phyloP scores from a whole-genome alignment of 1,284 basidiomycete species.

The Leccinum cinnamomeum region DNA sequence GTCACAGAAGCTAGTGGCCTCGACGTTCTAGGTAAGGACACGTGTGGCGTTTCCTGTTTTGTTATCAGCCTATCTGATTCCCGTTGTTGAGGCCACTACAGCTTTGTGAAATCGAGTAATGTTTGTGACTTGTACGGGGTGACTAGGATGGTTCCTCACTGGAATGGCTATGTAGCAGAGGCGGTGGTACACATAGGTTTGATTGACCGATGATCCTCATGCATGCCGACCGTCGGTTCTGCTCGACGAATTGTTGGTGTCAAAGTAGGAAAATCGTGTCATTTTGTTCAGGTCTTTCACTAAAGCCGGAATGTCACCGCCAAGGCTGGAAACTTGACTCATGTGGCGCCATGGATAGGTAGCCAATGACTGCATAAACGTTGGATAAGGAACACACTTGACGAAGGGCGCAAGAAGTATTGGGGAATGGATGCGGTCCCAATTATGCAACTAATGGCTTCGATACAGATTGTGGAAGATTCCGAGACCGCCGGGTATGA shows the following conservation, averaged over 20 bases:
- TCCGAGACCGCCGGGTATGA: constrained; percentile 17
- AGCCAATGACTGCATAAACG: not conserved
- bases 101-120: not conserved
- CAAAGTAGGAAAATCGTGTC: not conserved
- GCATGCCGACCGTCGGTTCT: not conserved
- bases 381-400: constrained; percentile 11
- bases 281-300: not conserved
- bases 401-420: constrained; percentile 31
- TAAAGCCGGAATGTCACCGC: not conserved
- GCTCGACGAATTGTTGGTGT: not conserved
- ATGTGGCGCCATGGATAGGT: not conserved
- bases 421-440: constrained; percentile 32
- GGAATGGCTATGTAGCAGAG: not conserved
- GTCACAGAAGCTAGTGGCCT: constrained; percentile 1
- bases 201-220: not conserved
- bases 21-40: not conserved
- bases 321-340: constrained; percentile 8
- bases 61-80: not conserved
- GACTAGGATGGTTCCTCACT: not conserved
- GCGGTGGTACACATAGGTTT: not conserved
- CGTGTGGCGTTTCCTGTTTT: constrained; percentile 5
- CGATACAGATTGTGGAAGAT: constrained; percentile 6
- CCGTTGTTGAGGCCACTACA: not conserved
- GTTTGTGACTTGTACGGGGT: not conserved
- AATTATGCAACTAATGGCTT: constrained; percentile 14